A percentile compares a stretch with the other conserved stretches of the same genome.
phyloP scores from a whole-genome alignment of 192 early-diverging fungal species.

The Chytriomyces hyalinus region DNA sequence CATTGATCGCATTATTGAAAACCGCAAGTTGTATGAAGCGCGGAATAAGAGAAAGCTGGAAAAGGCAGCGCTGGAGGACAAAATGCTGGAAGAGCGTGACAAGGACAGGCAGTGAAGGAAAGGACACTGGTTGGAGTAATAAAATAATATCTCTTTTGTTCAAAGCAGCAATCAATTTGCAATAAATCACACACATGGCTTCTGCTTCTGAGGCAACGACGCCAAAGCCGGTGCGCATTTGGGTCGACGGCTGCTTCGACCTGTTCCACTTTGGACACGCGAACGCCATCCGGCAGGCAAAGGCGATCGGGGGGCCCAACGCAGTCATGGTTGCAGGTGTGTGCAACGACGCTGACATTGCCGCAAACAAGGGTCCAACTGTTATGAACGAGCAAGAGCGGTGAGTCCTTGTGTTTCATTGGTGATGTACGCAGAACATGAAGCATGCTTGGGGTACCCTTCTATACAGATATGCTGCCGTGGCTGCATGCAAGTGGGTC shows the following conservation, averaged over 20 bases:
- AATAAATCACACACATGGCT: no score
- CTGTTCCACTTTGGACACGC: constrained; percentile 93
- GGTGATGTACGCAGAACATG: background rate
- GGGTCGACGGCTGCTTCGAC: constrained; percentile 96
- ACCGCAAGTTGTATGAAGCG: constrained; percentile 69
- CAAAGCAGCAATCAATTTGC: no score
- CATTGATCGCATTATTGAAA: constrained; percentile 86
- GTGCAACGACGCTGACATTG: constrained; percentile 92
- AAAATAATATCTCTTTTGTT: no score
- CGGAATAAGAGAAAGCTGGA: constrained; percentile 56
- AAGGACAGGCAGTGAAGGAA: no score
- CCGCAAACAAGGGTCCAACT: constrained; percentile 93
- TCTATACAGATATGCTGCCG: constrained; percentile 78
- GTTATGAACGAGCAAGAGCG: constrained; percentile 96
- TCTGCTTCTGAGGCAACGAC: background rate
- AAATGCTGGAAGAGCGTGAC: constrained; percentile 16
- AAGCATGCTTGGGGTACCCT: background rate
- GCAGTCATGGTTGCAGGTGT: constrained; percentile 95
- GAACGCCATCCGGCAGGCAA: constrained; percentile 93
- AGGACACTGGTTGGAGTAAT: no score
- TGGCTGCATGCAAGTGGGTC: constrained; percentile 96
- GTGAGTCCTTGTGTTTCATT: constrained; percentile 43
- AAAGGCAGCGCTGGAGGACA: constrained; percentile 53
- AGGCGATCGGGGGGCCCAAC: constrained; percentile 74
- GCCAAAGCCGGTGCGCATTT: background rate